phyloP scores from a whole-genome alignment of 768 basidiomycete species.

The Holtermanniella nyarrowii region DNA sequence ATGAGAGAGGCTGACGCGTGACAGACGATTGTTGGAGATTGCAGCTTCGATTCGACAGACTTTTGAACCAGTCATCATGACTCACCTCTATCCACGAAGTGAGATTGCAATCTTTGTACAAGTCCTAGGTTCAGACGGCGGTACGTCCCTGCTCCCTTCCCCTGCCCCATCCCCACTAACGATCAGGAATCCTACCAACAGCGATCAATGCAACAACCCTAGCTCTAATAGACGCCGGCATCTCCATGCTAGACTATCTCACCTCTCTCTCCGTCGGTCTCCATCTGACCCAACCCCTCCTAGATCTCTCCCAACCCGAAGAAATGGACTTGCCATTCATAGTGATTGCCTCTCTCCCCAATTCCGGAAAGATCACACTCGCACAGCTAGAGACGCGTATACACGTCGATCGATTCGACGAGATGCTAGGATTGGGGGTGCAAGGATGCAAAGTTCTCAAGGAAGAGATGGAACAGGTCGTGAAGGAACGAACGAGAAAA shows the following conservation, averaged over 20 bases:
- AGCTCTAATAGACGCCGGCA: slow-evolving; percentile 78
- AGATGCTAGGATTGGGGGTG: slow-evolving; percentile 67
- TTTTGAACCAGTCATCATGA: slow-evolving; percentile 90
- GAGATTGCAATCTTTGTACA: slow-evolving; percentile 91
- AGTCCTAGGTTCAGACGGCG: slow-evolving; percentile 84
- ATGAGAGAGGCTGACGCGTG: neutral
- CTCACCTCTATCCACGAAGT: slow-evolving; percentile 80
- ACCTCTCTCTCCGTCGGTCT: slow-evolving; percentile 82
- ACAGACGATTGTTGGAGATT: slow-evolving; percentile 76
- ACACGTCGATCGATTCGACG: slow-evolving; percentile 83
- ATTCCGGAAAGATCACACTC: slow-evolving; percentile 71
- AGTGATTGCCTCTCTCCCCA: slow-evolving; percentile 81
- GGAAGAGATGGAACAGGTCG: slow-evolving; percentile 67
- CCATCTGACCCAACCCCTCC: slow-evolving; percentile 57
- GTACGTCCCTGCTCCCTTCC: slow-evolving; percentile 20
- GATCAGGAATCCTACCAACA: slow-evolving; percentile 63
- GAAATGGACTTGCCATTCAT: slow-evolving; percentile 82
- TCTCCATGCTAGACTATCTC: slow-evolving; percentile 82
- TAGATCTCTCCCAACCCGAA: slow-evolving; percentile 81
- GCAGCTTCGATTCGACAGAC: slow-evolving; percentile 80
- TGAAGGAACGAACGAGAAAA: slow-evolving; percentile 53
- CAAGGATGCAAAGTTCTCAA: slow-evolving; percentile 70
- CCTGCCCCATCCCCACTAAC: neutral
- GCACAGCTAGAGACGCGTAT: slow-evolving; percentile 91
- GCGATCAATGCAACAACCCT: slow-evolving; percentile 92